Base-by-base conservation (phyloP, 331 rosid species). In the Rhamnella rubrinervis region DNA sequence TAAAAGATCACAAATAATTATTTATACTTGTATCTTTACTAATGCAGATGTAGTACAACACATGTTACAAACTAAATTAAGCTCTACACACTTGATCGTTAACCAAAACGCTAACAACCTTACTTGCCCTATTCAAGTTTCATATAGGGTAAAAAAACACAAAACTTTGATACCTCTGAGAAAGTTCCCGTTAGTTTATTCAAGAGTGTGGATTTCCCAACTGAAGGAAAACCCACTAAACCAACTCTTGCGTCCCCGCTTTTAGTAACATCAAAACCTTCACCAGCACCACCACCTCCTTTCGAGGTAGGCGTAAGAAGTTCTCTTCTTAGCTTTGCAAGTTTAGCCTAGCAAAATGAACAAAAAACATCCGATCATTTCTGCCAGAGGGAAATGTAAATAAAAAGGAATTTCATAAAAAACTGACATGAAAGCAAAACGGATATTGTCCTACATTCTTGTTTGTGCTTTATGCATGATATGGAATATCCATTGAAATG, bases 191-290 rank as follows among this genome's bases (percentile, higher is more conserved):
- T 95, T 81, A 95, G 75, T 73, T 95, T 95, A 85, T 91, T 95
- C 81, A 95, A 82, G 31, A 95, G 78, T 23, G 98, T 95, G 61
- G 98, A 95, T 82, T 95, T 95, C 53, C 98, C 98, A 66, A 95
- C 98, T 11, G 98, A 95, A 71, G 97, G 98, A 71, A 95, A 95
- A 57, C 97, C 98, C 81, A 95, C 98, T 15, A 95, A 87, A 73
- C 98, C 97, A 80, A 95, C 98, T 72, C 98, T 91, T 78, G 96
- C 93, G 84, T 95, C 98, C 50, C 98, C 98, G 66, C 98, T 95
- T 85, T 95, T 95, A 74, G 98, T 95, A 52, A 91, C 98, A 75
- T 95, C 99, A 82, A 95, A 95, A 70, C 99, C 99, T 77, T 95
- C 99, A 70, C 99, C 99, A 55, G 97, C 97, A 57, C 95, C 98